Percentiles rank a stretch among this genome's conserved stretches.
These are phyloP conservation scores for Megacollybia platyphylla DNA, from an alignment of 1,284 basidiomycete genomes.

Conservation along the genomic window DNA sequence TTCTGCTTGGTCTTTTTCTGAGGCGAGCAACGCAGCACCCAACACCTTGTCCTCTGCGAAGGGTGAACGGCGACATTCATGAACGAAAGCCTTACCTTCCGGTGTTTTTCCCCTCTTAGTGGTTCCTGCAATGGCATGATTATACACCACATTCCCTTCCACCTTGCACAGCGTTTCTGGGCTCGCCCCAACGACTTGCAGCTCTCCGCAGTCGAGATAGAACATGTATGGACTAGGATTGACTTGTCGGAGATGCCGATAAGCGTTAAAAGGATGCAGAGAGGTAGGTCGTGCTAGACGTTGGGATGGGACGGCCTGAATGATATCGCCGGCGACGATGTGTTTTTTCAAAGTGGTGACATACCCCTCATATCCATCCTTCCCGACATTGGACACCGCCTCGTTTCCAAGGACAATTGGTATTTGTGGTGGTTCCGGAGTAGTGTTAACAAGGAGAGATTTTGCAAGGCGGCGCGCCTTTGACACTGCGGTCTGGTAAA, in stretches of 20 bases:
- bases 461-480: slow-evolving; percentile 71
- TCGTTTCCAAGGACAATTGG: slow-evolving; percentile 63
- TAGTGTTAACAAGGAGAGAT: slow-evolving; percentile 42
- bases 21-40: slow-evolving; percentile 63
- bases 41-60: slow-evolving; percentile 75
- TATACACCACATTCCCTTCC: slow-evolving; percentile 83
- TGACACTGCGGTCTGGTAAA: slow-evolving; percentile 72
- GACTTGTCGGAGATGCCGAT: slow-evolving; percentile 83
- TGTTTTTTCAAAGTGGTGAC: slow-evolving; percentile 90
- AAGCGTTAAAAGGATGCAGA: slow-evolving; percentile 96
- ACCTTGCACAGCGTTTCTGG: slow-evolving; percentile 98
- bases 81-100: slow-evolving; percentile 46
- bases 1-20: slow-evolving; percentile 93
- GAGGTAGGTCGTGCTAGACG: slow-evolving; percentile 75
- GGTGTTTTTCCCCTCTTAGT: slow-evolving; percentile 76
- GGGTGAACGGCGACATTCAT: not conserved
- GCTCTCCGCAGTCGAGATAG: slow-evolving; percentile 87
- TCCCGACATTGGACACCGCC: slow-evolving; percentile 85
- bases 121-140: slow-evolving; percentile 98
- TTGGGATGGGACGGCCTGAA: slow-evolving; percentile 97
- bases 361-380: slow-evolving; percentile 85
- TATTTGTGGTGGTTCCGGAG: slow-evolving; percentile 54
- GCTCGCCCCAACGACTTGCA: slow-evolving; percentile 92
- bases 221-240: slow-evolving; percentile 99
- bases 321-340: slow-evolving; percentile 94